Conservation (phyloP, 768 basidiomycete species). For the Pholiota molesta region DNA sequence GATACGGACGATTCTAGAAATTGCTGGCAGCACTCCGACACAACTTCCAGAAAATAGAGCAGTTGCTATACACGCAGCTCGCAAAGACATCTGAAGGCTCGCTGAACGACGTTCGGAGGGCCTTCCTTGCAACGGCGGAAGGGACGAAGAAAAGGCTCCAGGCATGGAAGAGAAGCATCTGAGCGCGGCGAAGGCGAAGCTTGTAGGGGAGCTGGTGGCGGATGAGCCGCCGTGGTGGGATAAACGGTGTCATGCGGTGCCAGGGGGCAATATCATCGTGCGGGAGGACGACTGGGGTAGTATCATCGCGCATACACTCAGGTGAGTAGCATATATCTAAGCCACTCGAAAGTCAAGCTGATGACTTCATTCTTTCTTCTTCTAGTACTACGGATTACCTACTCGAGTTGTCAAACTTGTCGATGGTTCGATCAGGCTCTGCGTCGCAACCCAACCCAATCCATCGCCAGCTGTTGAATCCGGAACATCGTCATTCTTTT, state of each 20-base stretch:
- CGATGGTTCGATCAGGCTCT: slow-evolving; percentile 29
- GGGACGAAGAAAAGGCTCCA: slow-evolving; percentile 56
- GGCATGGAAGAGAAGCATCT: slow-evolving; percentile 73
- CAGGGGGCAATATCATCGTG: slow-evolving; percentile 68
- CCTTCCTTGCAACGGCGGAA: slow-evolving; percentile 53
- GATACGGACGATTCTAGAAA: slow-evolving; percentile 32
- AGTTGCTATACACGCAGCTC: slow-evolving; percentile 58
- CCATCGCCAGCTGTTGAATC: slow-evolving; percentile 27
- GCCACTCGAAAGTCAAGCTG: slow-evolving; percentile 6
- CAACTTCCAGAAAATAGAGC: slow-evolving; percentile 62
- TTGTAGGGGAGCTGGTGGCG: slow-evolving; percentile 30
- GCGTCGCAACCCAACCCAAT: slow-evolving; percentile 21
- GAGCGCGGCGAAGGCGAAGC: slow-evolving; percentile 22
- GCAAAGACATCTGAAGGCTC: slow-evolving; percentile 42
- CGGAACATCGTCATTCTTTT: slow-evolving; percentile 51
- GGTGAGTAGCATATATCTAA: slow-evolving; percentile 38
- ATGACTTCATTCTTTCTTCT: slow-evolving; percentile 4
- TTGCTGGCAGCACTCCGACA: slow-evolving; percentile 54
- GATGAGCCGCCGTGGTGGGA: slow-evolving; percentile 72
- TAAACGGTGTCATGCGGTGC: slow-evolving; percentile 60
- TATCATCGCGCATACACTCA: slow-evolving; percentile 76
- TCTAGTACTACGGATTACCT: slow-evolving; percentile 64
- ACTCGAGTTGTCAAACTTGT: slow-evolving; percentile 45
- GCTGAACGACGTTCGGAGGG: slow-evolving; percentile 66
- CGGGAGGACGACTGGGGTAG: slow-evolving; percentile 78